Evolutionary conservation across 2,329 filamentous ascomycete species (phyloP), one percentile per base, ranked within the genome.

Genomic region (Sporothrix humicola): DNA sequence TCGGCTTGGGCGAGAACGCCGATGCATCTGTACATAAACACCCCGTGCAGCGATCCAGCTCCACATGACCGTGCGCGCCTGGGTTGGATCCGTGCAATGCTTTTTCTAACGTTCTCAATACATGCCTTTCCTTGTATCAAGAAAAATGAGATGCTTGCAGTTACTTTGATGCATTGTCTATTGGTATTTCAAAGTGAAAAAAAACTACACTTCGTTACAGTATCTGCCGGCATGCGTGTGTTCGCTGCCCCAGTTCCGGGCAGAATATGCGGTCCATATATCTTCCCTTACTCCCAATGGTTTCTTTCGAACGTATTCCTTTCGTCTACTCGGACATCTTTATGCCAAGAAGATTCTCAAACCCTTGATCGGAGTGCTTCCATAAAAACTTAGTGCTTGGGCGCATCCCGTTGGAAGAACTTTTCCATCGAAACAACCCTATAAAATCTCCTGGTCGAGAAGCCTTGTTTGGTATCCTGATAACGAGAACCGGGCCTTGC

Each of bases 31-130:
- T 44, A 66, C 61, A 26, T 26, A 66, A 26, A 48, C 42, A 48
- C 20, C 26, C 66, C 66, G 42, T 69, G 66, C 1, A n/a, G 31
- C 66, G 66, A 56, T 69, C 66, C n/a, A n/a, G 66, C 66, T 58
- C 48, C 66, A 69, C 26, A n/a, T 10, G 50, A 26, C 48, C 50
- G 50, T 69, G 66, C 66, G 50, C 50, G 17, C n/a, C 26, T 69
- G 26, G 65, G 46, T 69, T 69, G 44, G 23, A 69, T 42, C 48
- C 13, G 26, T 15, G 26, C 31, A 44, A 69, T 56, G 50, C 50
- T 23, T 56, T 50, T n/a, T 7, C 37, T 5, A 65, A 42, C n/a
- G 10, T 26, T 13, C n/a, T 26, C 17, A 26, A n/a, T 63, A 9
- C 20, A 17, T 37, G 26, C 37, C 26, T 58, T 7, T 59, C 6